phyloP scores from a whole-genome alignment of 805 yeast genomes.

The Saccharomyces jurei region DNA sequence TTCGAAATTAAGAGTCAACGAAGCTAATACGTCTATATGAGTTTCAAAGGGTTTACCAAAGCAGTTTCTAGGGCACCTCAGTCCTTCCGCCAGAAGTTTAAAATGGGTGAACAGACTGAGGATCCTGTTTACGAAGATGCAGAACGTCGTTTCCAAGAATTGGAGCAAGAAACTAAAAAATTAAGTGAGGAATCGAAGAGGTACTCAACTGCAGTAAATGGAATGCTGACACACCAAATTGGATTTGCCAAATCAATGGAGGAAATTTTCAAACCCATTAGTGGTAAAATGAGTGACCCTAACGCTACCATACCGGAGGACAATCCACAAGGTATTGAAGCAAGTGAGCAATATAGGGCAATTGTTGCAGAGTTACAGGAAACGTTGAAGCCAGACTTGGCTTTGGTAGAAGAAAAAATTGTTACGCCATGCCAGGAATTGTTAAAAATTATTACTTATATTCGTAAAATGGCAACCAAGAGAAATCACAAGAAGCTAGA shows the following conservation, averaged over 20 bases:
- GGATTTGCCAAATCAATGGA: conserved; percentile 94
- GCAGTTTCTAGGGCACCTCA: conserved; percentile 86
- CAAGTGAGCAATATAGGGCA: conserved; percentile 83
- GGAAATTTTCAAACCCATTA: conserved; percentile 91
- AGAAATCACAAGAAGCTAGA: conserved; percentile 94
- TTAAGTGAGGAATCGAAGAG: conserved; percentile 83
- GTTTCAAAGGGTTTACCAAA: conserved; percentile 81
- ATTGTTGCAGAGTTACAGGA: conserved; percentile 81
- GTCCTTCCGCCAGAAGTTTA: conserved; percentile 77
- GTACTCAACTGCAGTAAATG: conserved; percentile 85
- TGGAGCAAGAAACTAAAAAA: conserved; percentile 83
- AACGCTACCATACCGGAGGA: conserved; percentile 81
- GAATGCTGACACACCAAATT: conserved; percentile 87
- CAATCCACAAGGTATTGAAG: conserved; percentile 93
- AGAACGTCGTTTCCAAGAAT: conserved; percentile 88
- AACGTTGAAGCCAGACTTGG: conserved; percentile 84
- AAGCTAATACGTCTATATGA: conserved; percentile 40
- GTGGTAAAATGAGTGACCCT: conserved; percentile 88
- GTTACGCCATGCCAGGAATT: conserved; percentile 89
- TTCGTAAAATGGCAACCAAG: conserved; percentile 90
- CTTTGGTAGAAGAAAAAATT: conserved; percentile 81
- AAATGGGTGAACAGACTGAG: conserved; percentile 70
- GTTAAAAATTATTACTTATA: conserved; percentile 67
- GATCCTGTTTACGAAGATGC: conserved; percentile 94
- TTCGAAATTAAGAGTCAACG: not conserved